These are phyloP conservation scores for Phanerochaete sordida DNA, from an alignment of 768 basidiomycete genomes.

Conservation along the genomic window DNA sequence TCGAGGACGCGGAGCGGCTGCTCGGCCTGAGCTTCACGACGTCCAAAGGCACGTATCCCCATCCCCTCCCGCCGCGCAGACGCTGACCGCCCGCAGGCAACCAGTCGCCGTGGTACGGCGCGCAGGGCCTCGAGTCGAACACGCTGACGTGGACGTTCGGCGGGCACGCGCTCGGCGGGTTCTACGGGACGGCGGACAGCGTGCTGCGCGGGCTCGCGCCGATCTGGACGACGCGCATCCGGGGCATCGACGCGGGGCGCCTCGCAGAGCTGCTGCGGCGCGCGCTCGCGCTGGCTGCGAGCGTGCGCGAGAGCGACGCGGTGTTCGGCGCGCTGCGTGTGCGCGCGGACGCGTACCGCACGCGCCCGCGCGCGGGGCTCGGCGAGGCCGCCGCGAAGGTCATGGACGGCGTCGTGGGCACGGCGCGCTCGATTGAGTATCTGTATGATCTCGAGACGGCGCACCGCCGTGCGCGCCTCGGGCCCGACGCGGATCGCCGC, in stretches of 20 bases:
- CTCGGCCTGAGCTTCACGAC: neutral
- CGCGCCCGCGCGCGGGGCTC: neutral
- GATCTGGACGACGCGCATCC: neutral
- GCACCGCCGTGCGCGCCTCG: neutral
- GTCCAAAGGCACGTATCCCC: neutral
- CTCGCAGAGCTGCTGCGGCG: neutral
- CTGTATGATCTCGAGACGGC: neutral
- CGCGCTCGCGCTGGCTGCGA: neutral
- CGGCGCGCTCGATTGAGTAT: neutral
- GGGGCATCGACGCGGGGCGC: neutral
- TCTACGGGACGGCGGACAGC: neutral
- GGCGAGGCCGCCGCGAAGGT: neutral
- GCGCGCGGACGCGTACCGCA: neutral
- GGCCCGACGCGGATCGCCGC: neutral
- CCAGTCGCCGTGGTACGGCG: neutral
- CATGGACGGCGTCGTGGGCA: neutral
- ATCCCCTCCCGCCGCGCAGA: neutral
- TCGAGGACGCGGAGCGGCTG: neutral
- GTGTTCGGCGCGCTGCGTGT: neutral
- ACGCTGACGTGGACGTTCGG: neutral
- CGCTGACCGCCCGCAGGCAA: neutral
- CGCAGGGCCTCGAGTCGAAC: neutral
- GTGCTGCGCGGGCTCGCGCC: neutral
- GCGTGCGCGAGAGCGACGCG: neutral
- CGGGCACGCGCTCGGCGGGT: neutral